Evolutionary conservation across 1,284 basidiomycete genomes (phyloP).

Genomic region (Coniferiporia sulphurascens): DNA sequence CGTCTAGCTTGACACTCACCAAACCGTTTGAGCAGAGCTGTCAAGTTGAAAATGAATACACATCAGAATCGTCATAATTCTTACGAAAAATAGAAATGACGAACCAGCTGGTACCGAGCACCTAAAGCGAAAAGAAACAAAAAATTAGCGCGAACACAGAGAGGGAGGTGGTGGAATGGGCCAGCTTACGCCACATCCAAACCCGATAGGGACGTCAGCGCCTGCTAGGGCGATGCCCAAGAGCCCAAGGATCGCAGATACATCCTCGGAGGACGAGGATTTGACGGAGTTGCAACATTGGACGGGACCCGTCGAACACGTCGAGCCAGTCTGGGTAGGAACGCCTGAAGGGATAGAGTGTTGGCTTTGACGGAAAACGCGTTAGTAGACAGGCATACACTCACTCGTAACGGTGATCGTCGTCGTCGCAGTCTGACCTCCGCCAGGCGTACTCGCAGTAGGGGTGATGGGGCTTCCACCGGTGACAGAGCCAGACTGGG

Average conservation of each 20-base stretch:
- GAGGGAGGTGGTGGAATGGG: neutral
- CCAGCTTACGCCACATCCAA: conserved; percentile 12
- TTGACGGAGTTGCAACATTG: conserved; percentile 30
- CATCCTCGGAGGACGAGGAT: conserved; percentile 19
- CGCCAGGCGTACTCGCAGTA: neutral
- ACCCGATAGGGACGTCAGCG: conserved; percentile 11
- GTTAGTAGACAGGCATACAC: neutral
- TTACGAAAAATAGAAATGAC: neutral
- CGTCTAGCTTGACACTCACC: conserved; percentile 3
- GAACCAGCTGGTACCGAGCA: conserved; percentile 9
- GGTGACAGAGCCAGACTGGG: neutral
- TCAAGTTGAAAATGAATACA: neutral
- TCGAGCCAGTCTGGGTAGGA: neutral
- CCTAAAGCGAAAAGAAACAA: neutral
- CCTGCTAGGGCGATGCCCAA: conserved; percentile 13
- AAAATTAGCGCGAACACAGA: neutral
- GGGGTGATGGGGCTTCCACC: neutral
- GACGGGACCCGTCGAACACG: conserved; percentile 21
- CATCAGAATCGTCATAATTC: neutral
- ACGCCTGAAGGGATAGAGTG: neutral
- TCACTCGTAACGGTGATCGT: neutral
- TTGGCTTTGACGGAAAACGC: too few species aligned
- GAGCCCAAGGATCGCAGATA: conserved; percentile 5
- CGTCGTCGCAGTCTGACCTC: neutral
- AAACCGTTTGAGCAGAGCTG: conserved; percentile 17